phyloP scores from a whole-genome alignment of 306 rosid genomes.

The Gleditsia sinensis region DNA sequence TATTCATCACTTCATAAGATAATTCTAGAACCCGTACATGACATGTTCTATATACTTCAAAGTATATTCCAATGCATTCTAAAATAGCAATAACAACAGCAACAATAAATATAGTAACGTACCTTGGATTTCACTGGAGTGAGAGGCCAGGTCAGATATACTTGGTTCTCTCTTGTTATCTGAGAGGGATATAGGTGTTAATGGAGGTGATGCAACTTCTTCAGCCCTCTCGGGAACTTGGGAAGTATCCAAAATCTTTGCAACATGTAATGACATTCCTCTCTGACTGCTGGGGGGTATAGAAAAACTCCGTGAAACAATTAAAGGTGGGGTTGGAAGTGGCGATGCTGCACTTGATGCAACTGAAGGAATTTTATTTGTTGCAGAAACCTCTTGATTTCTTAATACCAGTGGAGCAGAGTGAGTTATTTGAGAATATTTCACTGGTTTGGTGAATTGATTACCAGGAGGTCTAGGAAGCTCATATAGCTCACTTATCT shows the following conservation, averaged over 20 bases:
- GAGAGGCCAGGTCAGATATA: constrained; percentile 57
- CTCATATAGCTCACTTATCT: constrained; percentile 90
- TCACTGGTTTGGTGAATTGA: constrained; percentile 48
- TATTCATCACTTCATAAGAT: not conserved
- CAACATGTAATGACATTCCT: constrained; percentile 59
- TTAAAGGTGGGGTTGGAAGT: constrained; percentile 80
- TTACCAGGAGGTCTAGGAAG: constrained; percentile 91
- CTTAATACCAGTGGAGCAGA: constrained; percentile 73
- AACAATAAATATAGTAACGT: constrained; percentile 29
- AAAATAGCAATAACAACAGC: constrained; percentile 5
- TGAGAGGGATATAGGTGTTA: constrained; percentile 66
- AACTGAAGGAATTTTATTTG: constrained; percentile 52
- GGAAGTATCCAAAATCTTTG: constrained; percentile 65
- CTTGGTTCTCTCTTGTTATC: constrained; percentile 41
- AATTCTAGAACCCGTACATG: not conserved
- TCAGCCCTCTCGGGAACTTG: constrained; percentile 56
- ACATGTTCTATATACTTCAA: constrained; percentile 13
- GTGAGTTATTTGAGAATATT: constrained; percentile 59
- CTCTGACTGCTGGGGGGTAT: constrained; percentile 86
- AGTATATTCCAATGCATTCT: constrained; percentile 16
- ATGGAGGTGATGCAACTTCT: constrained; percentile 70
- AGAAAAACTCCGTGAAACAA: constrained; percentile 79
- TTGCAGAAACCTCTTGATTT: constrained; percentile 53
- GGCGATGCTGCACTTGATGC: constrained; percentile 73
- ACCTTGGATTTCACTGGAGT: constrained; percentile 68